phyloP scores from a whole-genome alignment of 2,329 filamentous ascomycete genomes.

The Penicillium sp. region DNA sequence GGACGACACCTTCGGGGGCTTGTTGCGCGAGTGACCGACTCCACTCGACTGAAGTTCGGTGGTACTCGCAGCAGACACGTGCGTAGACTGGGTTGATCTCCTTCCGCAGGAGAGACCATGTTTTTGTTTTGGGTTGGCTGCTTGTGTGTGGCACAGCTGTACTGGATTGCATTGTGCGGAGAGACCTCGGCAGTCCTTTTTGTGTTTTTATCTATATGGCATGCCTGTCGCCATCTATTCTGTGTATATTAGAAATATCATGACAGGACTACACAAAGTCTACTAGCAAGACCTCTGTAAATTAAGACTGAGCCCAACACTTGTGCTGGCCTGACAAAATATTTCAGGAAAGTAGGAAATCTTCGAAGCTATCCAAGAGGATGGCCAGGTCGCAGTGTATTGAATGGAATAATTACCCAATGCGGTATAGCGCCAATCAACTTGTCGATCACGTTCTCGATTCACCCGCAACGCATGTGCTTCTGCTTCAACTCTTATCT shows the following conservation, averaged over 20 bases:
- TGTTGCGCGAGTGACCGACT: conserved; percentile 78
- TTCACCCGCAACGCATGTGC: conserved; percentile 15
- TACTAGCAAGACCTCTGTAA: not conserved
- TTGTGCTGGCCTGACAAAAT: not conserved
- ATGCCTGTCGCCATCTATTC: conserved; percentile 17
- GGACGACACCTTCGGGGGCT: conserved; percentile 71
- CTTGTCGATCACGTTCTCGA: conserved; percentile 32
- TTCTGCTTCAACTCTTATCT: conserved; percentile 11
- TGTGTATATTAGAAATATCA: conserved; percentile 25
- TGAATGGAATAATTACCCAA: conserved; percentile 21
- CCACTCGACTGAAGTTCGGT: conserved; percentile 91
- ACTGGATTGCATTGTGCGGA: conserved; percentile 2
- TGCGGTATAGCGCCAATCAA: conserved; percentile 33
- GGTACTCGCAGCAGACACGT: conserved; percentile 82
- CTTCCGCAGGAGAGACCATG: not conserved
- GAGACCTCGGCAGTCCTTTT: not conserved
- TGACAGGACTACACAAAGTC: not conserved
- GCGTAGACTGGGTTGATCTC: conserved; percentile 69
- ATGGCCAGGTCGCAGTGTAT: not conserved
- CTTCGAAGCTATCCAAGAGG: not conserved
- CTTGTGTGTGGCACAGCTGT: conserved; percentile 2
- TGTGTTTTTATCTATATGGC: conserved; percentile 8
- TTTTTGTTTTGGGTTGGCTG: conserved; percentile 1
- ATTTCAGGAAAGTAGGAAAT: not conserved
- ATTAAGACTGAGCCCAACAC: not conserved